A percentile compares a stretch with the other conserved stretches of the same genome.
Evolutionary conservation across 78 protist species (phyloP).

Genomic region (Dictyostelium firmibasis): DNA sequence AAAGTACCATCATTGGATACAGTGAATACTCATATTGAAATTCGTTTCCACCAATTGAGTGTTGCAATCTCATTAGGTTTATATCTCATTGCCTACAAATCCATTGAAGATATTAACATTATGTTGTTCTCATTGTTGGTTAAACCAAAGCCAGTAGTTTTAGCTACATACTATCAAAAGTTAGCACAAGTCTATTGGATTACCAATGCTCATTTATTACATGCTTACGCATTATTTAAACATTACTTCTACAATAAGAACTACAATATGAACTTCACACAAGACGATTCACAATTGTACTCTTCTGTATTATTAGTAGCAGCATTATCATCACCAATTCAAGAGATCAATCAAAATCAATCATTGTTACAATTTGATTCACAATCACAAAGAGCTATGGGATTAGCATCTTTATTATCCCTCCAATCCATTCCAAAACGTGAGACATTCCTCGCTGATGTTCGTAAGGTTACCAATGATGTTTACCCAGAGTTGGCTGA

Average conservation of each 20-base stretch:
- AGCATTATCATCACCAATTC: conserved; percentile 52
- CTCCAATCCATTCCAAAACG: conserved; percentile 62
- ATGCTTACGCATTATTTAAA: conserved; percentile 74
- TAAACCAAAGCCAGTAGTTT: conserved; percentile 72
- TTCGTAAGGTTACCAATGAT: conserved; percentile 9
- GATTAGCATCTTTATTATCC: conserved; percentile 47
- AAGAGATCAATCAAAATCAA: background rate
- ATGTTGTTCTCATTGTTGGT: conserved; percentile 50
- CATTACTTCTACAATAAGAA: conserved; percentile 58
- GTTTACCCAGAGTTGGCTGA: conserved; percentile 73
- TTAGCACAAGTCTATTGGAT: conserved; percentile 91
- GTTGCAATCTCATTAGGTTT: conserved; percentile 88
- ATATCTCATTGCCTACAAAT: conserved; percentile 92
- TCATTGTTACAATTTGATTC: conserved; percentile 31
- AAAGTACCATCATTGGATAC: conserved; percentile 77
- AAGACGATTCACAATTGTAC: conserved; percentile 6
- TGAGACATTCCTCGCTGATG: conserved; percentile 32
- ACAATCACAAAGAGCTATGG: conserved; percentile 28
- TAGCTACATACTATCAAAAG: conserved; percentile 84
- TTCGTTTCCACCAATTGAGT: conserved; percentile 89
- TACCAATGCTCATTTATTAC: conserved; percentile 85
- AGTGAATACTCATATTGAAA: conserved; percentile 87
- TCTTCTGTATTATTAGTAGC: conserved; percentile 40
- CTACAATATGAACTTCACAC: conserved; percentile 31
- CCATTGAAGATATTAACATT: conserved; percentile 90